These are phyloP conservation scores for Metschnikowia sp. DNA, from an alignment of 805 yeast genomes.

Conservation along the genomic window DNA sequence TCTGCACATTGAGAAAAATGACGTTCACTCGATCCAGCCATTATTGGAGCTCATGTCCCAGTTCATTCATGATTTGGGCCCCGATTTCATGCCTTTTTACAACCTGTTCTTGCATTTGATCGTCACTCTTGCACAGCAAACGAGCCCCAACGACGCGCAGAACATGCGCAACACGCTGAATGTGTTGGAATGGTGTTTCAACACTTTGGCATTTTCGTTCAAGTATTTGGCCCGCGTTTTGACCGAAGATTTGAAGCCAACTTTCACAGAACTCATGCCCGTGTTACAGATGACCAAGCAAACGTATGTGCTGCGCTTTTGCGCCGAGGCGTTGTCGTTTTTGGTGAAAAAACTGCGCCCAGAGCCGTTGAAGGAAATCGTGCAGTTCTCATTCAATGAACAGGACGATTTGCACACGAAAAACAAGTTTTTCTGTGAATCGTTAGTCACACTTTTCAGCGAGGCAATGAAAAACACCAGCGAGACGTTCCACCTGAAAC, in stretches of 20 bases:
- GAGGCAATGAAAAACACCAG: constrained; percentile 74
- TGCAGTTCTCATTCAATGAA: constrained; percentile 41
- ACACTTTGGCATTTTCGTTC: constrained; percentile 81
- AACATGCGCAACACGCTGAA: constrained; percentile 54
- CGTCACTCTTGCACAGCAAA: constrained; percentile 40
- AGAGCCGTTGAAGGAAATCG: constrained; percentile 44
- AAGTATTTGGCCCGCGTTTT: constrained; percentile 74
- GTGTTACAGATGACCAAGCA: constrained; percentile 55
- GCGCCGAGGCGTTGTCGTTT: constrained; percentile 88
- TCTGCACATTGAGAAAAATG: constrained; percentile 49
- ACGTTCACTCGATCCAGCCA: constrained; percentile 74
- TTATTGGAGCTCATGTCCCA: constrained; percentile 73
- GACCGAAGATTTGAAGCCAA: constrained; percentile 60
- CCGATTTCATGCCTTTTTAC: constrained; percentile 80
- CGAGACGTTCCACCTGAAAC: constrained; percentile 72
- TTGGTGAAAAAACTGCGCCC: constrained; percentile 65
- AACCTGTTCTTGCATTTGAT: constrained; percentile 49
- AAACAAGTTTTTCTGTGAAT: constrained; percentile 48
- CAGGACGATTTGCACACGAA: constrained; percentile 29
- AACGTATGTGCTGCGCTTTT: constrained; percentile 69
- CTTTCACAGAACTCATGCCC: constrained; percentile 64
- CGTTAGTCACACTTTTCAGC: constrained; percentile 60
- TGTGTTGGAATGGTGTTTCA: constrained; percentile 79
- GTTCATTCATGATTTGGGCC: constrained; percentile 87
- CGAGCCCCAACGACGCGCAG: constrained; percentile 46